phyloP scores from a whole-genome alignment of 768 basidiomycete genomes.

The Mycena olivaceomarginata region DNA sequence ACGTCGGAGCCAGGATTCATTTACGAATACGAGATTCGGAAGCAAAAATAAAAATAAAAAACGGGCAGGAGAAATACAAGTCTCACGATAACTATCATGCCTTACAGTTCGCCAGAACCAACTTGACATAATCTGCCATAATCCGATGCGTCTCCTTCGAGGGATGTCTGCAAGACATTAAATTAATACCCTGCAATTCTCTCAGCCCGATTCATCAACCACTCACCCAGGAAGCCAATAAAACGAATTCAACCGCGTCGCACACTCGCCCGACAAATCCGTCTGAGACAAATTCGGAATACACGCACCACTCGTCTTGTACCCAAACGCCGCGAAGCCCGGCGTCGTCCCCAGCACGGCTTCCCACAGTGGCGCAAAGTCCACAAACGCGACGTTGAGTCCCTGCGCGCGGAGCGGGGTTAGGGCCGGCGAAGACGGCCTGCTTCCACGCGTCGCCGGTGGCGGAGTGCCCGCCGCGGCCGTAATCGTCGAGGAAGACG shows the following conservation, averaged over 20 bases:
- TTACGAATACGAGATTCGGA: too few relatives aligned
- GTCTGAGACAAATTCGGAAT: conserved; percentile 56
- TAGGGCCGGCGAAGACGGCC: conserved; percentile 65
- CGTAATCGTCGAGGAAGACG: conserved; percentile 72
- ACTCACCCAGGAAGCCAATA: conserved; percentile 72
- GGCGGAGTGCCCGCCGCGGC: conserved; percentile 62
- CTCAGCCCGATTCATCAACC: too few relatives aligned
- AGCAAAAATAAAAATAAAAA: too few relatives aligned
- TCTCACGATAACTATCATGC: not conserved
- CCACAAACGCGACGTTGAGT: conserved; percentile 66
- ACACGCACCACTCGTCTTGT: conserved; percentile 61
- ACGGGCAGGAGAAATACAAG: too few relatives aligned
- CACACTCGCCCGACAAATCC: conserved; percentile 54
- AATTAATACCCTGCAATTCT: too few relatives aligned
- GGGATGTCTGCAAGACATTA: conserved; percentile 62
- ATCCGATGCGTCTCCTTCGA: conserved; percentile 69
- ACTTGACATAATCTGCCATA: conserved; percentile 70
- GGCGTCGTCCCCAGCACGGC: conserved; percentile 66
- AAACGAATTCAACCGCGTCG: conserved; percentile 69
- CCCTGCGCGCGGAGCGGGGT: conserved; percentile 54
- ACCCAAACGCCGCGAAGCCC: conserved; percentile 70
- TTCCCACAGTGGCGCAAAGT: conserved; percentile 71
- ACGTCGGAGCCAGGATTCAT: too few relatives aligned
- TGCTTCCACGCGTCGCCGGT: conserved; percentile 69
- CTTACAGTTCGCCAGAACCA: conserved; percentile 21